Evolutionary conservation across 805 yeast species (phyloP), one percentile per base, ranked within the genome.

Genomic region (Metschnikowia matae): DNA sequence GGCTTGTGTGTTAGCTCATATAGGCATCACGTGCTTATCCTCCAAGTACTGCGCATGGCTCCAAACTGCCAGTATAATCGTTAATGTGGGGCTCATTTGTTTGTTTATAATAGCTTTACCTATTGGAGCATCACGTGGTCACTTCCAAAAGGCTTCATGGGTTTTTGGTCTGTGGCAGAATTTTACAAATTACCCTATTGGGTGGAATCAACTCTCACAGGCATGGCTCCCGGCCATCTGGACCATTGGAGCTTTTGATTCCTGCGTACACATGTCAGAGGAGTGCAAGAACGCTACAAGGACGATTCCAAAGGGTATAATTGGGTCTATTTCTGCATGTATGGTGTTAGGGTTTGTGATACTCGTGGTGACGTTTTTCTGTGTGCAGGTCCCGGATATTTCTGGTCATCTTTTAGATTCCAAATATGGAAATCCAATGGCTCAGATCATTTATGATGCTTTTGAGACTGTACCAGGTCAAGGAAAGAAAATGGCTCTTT

Each of bases 161-260:
- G 83, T 84, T 29, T 84, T 83, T 63, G 82, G 82, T 31, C 64
- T 75, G 39, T 73, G 75, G 48, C 68, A 75, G 26, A 82, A 82
- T 60, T 65, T 64, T 45, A 70, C 82, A 34, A 76, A 73, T 34
- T 84, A 87, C 83, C 74, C 82, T 8, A 67, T 63, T 34, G 88
- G 87, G 31, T 82, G 84, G 80, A 76, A 80, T 42, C 55, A 64
- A 50, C 47, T 77, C 77, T 50, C 58, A 11, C 58, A 56, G 38
- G 72, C 78, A 13, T 79, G 82, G 75, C 76, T 82, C 80, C 83
- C 89, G 0, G 82, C 84, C 1, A 78, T 84, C 51, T 85, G 91
- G 90, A 83, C 88, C 17, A 84, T 85, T 62, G 86, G 87, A 23
- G 82, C 86, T 0, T 84, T 83, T 63, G 90, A 85, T 63, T 79